A percentile compares a stretch with the other conserved stretches of the same genome.
phyloP scores from a whole-genome alignment of 495 filamentous ascomycete species.

The Penicillium dipodomyicola region DNA sequence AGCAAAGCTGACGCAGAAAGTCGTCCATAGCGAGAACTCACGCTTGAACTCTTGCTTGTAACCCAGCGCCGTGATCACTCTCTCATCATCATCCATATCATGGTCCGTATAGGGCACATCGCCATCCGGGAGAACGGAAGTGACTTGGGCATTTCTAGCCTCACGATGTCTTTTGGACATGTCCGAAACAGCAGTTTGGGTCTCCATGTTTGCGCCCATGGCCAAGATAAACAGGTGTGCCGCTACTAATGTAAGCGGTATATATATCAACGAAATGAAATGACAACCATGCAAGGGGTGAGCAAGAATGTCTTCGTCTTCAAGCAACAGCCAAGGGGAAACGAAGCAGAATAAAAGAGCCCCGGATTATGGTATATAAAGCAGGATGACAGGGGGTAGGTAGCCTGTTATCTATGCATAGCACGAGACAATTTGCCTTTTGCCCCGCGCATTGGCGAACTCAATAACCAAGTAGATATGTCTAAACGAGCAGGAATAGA shows the following conservation, averaged over 20 bases:
- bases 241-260: background rate
- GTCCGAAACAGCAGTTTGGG: conserved; percentile 16
- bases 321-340: background rate
- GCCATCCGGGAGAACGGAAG: conserved; percentile 63
- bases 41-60: conserved; percentile 82
- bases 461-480: background rate
- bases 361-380: background rate
- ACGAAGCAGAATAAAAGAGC: background rate
- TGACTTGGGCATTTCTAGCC: conserved; percentile 57
- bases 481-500: background rate
- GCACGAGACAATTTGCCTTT: conserved; percentile 5
- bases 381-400: background rate
- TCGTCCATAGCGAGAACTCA: conserved; percentile 80
- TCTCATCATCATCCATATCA: conserved; percentile 59
- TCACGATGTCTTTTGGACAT: conserved; percentile 26
- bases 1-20: conserved; percentile 76
- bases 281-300: background rate
- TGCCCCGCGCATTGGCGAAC: conserved; percentile 13
- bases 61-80: conserved; percentile 66
- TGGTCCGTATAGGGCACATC: conserved; percentile 58
- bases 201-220: conserved; percentile 11
- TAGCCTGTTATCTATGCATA: conserved; percentile 20
- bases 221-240: background rate
- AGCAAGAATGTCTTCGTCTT: background rate
- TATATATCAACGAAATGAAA: conserved; percentile 1